Base-by-base conservation (phyloP, 495 filamentous ascomycete genomes). In the Neurospora sp. region DNA sequence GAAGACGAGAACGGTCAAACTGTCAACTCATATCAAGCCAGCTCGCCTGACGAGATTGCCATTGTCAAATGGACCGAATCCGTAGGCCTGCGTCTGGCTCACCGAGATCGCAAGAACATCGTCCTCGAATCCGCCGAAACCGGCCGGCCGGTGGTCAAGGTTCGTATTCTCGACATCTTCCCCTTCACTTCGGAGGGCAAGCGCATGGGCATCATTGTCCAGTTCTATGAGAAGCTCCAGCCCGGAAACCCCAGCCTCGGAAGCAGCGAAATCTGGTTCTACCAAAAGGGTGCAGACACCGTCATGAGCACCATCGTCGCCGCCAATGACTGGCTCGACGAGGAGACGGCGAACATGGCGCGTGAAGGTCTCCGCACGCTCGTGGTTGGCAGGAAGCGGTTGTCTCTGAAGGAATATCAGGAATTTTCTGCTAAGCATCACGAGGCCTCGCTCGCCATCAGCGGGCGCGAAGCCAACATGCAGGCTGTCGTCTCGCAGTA, bases 281-380 rank as follows among this genome's bases (percentile, higher is more conserved):
- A 94, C 77, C 94, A 99, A 74, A 99, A 99, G 80, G 96, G 96
- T 37, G 96, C 96, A 8, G 96, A 99, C 79, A 98, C 96, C 0
- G 94, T 98, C 61, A 99, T 99, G 96, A 86, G 89, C 18, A 87
- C 91, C 14, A 98, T 99, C 74, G 96, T 99, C 38, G 92, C 91
- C 16, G 87, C 93, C 14, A 98, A 98, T 78, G 96, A 98, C 84
- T 99, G 96, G 96, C 88, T 99, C 3, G 96, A 98, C 72, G 96
- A 99, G 78, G 96, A 99, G 79, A 98, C 95, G 3, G 92, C 93
- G 3, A 99, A 99, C 77, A 98, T 99, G 96, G 96, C 96, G 4
- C 89, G 96, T 22, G 96, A 99, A 83, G 96, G 96, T 31, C 84
- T 99, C 69, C 90, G 96, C 22, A 99, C 96, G 7, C 87, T 99